Percentiles rank a stretch among this genome's conserved stretches.
phyloP scores from a whole-genome alignment of 139 green algal genomes.

The Tetraselmis chui region DNA sequence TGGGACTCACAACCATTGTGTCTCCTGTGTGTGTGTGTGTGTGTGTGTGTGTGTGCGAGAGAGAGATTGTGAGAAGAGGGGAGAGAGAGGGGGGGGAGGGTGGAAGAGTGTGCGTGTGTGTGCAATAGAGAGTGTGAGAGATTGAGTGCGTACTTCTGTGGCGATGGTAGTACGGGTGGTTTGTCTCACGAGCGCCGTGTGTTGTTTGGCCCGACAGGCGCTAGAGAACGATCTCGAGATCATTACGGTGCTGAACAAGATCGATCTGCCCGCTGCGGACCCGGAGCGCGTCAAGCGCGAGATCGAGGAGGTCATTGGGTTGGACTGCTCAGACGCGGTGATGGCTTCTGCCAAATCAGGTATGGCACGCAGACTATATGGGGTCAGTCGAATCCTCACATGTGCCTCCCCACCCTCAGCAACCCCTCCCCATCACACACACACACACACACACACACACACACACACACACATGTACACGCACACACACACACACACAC shows the following conservation, averaged over 20 bases:
- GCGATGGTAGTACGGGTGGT: no score
- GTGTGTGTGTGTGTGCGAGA: no score
- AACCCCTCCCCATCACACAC: background rate
- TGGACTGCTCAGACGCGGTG: conserved; percentile 69
- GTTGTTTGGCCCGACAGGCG: conserved; percentile 40
- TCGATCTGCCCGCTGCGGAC: conserved; percentile 93
- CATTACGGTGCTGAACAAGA: conserved; percentile 95
- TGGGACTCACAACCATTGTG: background rate
- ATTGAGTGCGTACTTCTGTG: no score
- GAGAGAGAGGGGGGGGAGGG: no score
- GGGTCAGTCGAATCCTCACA: no score
- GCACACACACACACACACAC: background rate
- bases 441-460: background rate
- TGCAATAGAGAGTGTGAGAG: no score
- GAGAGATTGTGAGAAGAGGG: no score
- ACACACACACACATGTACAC: background rate
- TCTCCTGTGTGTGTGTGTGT: no score
- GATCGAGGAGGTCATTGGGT: conserved; percentile 93
- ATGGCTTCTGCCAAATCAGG: conserved; percentile 6
- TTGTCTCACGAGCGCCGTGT: no score
- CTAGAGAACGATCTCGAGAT: conserved; percentile 96
- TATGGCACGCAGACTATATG: no score
- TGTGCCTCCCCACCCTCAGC: background rate
- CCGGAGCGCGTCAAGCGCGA: conserved; percentile 82
- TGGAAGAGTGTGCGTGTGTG: no score